These are phyloP conservation scores for Pelargonium fulgidum DNA, from an alignment of 441 rosid species.

Conservation along the genomic window DNA sequence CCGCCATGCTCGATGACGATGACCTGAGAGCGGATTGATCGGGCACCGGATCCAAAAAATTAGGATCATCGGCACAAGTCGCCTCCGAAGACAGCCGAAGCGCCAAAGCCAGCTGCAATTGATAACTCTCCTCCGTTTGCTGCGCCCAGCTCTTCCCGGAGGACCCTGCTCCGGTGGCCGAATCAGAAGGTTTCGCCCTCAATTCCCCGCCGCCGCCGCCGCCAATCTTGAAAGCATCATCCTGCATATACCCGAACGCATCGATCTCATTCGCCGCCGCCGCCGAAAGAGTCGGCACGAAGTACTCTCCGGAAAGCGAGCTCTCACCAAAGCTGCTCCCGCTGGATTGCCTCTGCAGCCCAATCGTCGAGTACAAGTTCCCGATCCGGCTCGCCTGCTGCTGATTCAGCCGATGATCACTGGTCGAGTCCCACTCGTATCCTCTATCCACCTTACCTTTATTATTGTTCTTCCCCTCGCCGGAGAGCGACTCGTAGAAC, in stretches of 20 bases:
- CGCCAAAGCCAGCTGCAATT: constrained; percentile 93
- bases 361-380: constrained; percentile 44
- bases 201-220: constrained; percentile 38
- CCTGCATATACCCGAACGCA: constrained; percentile 47
- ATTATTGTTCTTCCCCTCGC: constrained; percentile 41
- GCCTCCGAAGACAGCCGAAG: constrained; percentile 80
- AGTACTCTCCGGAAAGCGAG: constrained; percentile 83
- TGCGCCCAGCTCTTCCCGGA: constrained; percentile 95
- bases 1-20: constrained; percentile 47
- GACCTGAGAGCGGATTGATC: constrained; percentile 41
- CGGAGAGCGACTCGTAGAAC: constrained; percentile 51
- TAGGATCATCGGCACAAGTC: constrained; percentile 85
- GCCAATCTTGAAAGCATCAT: constrained; percentile 41
- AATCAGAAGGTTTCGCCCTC: constrained; percentile 36
- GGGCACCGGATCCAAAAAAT: constrained; percentile 75
- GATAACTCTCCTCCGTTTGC: constrained; percentile 99
- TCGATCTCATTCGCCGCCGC: constrained; percentile 61
- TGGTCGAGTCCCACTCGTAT: constrained; percentile 58
- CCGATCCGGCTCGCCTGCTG: constrained; percentile 40
- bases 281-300: constrained; percentile 50
- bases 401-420: constrained; percentile 47
- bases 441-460: constrained; percentile 41
- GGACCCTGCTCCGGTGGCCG: constrained; percentile 29
- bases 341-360: constrained; percentile 86
- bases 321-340: constrained; percentile 97